Conservation (phyloP, 208 protist genomes). For the Crithidia mellificae region DNA sequence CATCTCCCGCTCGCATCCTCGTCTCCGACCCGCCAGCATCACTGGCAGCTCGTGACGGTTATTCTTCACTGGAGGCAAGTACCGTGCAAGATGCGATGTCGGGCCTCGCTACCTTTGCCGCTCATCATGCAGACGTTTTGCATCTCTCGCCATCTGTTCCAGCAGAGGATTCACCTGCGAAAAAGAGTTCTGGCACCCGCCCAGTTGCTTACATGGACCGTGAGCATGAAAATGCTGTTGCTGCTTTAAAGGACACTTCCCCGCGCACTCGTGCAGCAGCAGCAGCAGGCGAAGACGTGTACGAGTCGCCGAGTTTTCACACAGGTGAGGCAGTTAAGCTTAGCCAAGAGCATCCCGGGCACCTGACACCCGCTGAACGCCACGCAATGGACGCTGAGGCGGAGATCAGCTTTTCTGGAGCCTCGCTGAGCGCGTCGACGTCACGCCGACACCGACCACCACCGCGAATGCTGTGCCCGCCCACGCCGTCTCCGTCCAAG, state of each 20-base stretch:
- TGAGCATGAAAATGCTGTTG: background rate
- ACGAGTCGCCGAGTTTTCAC: background rate
- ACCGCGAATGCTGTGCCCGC: constrained; percentile 34
- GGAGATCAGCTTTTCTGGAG: background rate
- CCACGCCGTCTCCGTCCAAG: constrained; percentile 18
- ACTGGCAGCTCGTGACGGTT: background rate
- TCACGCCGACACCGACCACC: constrained; percentile 17
- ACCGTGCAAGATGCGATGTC: too few relatives aligned
- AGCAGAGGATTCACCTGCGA: too few relatives aligned
- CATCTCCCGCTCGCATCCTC: background rate
- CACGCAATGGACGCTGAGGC: background rate
- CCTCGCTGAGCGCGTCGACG: constrained; percentile 8
- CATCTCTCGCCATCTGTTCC: too few relatives aligned
- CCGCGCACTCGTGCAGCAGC: background rate
- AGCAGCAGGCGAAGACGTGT: background rate
- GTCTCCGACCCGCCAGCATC: too few relatives aligned
- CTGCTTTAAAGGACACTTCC: background rate
- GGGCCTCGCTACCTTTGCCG: too few relatives aligned
- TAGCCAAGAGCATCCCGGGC: background rate
- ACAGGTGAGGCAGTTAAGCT: background rate
- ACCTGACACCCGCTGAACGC: background rate
- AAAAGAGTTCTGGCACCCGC: too few relatives aligned
- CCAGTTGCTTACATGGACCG: too few relatives aligned
- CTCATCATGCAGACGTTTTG: background rate
- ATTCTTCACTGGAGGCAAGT: background rate